Percentiles rank a stretch among this genome's conserved stretches.
phyloP scores from a whole-genome alignment of 2,329 filamentous ascomycete genomes.

The Rhynchosporium graminicola region DNA sequence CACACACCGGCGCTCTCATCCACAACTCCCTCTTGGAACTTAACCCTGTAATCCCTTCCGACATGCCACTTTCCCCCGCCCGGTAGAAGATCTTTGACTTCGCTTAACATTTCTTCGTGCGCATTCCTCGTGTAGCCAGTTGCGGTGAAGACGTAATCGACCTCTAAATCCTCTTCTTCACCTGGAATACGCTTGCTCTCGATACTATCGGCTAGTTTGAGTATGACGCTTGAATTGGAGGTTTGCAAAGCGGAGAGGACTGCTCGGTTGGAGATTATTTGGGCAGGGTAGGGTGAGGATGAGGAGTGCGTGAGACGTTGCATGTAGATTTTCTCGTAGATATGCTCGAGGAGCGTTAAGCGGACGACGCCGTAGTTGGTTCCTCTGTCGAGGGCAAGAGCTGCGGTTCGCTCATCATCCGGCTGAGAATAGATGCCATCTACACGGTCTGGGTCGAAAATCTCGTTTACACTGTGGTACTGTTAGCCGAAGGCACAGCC shows the following conservation, averaged over 20 bases:
- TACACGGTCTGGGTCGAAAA: constrained; percentile 88
- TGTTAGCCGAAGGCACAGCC: background rate
- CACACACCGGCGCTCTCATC: constrained; percentile 75
- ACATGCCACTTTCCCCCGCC: constrained; percentile 63
- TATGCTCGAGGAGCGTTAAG: constrained; percentile 82
- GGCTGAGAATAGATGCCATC: constrained; percentile 73
- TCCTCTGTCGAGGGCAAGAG: constrained; percentile 69
- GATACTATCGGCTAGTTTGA: constrained; percentile 37
- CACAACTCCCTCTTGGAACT: constrained; percentile 69
- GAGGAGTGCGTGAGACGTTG: constrained; percentile 72
- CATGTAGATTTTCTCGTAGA: constrained; percentile 86
- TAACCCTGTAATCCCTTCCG: constrained; percentile 74
- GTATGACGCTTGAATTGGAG: constrained; percentile 22
- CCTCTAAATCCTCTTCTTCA: constrained; percentile 51
- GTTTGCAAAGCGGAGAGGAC: constrained; percentile 45
- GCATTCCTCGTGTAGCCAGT: constrained; percentile 81
- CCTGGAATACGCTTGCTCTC: constrained; percentile 39
- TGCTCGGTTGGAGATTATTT: constrained; percentile 70
- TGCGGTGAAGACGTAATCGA: constrained; percentile 81
- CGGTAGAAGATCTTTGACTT: constrained; percentile 66
- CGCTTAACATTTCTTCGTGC: constrained; percentile 75
- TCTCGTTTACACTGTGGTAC: constrained; percentile 80
- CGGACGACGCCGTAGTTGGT: constrained; percentile 97
- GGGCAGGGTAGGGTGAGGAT: constrained; percentile 76
- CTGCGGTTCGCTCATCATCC: constrained; percentile 57